Evolutionary conservation across 1,284 basidiomycete species (phyloP), one percentile per base, ranked within the genome.

Genomic region (Trichosporon sp.): DNA sequence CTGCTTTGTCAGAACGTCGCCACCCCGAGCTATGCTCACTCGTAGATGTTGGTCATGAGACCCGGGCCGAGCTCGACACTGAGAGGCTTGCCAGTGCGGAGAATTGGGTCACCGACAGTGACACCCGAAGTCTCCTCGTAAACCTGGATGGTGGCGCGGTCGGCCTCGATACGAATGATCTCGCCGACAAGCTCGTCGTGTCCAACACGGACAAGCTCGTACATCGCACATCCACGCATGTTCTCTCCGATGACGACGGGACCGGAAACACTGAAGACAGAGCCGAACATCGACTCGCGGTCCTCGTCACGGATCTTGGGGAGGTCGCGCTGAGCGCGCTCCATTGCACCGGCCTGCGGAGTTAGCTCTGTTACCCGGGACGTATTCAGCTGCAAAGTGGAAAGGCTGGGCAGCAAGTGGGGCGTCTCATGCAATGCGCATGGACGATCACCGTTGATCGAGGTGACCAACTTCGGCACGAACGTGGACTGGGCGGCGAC

Each of bases 81-180:
- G 68, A 99, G 88, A 44, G 96, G 96, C 84, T 99, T 99, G 70
- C 96, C 96, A 56, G 96, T 99, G 70, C 95, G 88, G 79, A 99
- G 85, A 15, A 99, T 97, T 68, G 96, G 96, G 86, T 99, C 96
- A 58, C 96, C 96, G 69, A 99, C 95, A 18, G 94, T 97, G 65
- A 99, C 93, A 75, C 95, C 95, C 65, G 95, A 95, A 3, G 95
- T 98, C 86, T 98, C 95, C 83, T 98, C 97, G 81, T 99, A 99
- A n/a, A 99, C 97, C 84, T 99, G 97, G 74, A 99, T 98, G 8
- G 96, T 99, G 65, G 93, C 92, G 85, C 98, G 95, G 85, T 97
- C 95, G 70, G 89, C 89, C 78, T 98, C 95, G 84, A 98, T 97
- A 80, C 95, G 89, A 77, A 98, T 98, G 78, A 98, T 95, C 92